Percentiles rank a stretch among this genome's conserved stretches.
These are phyloP conservation scores for Boletus bicolor DNA, from an alignment of 768 basidiomycete species.

Conservation along the genomic window DNA sequence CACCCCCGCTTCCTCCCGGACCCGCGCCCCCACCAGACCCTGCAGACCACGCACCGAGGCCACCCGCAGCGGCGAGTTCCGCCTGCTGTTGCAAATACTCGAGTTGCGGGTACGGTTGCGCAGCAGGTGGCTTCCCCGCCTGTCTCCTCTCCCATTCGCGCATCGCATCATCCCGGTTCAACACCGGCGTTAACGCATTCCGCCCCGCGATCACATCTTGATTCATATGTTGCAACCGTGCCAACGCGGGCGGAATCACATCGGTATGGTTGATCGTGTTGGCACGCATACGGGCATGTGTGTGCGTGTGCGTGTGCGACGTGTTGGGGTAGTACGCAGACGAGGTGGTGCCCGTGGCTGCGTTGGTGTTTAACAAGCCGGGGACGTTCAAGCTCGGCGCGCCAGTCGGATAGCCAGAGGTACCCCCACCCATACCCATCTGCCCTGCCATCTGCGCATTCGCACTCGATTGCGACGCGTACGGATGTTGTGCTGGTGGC, in stretches of 20 bases:
- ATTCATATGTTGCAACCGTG: constrained; percentile 85
- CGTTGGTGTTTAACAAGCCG: constrained; percentile 44
- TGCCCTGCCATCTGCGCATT: constrained; percentile 22
- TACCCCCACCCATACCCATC: constrained; percentile 12
- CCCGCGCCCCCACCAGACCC: constrained; percentile 16
- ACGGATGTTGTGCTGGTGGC: constrained; percentile 24
- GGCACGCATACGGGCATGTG: constrained; percentile 66
- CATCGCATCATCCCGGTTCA: constrained; percentile 93
- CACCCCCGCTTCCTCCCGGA: constrained; percentile 31
- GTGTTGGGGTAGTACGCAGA: constrained; percentile 61
- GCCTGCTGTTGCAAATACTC: constrained; percentile 94
- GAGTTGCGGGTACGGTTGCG: constrained; percentile 82
- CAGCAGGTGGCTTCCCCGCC: constrained; percentile 64
- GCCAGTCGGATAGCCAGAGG: constrained; percentile 18
- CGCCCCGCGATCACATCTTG: constrained; percentile 69
- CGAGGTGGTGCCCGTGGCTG: constrained; percentile 37
- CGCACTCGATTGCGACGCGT: constrained; percentile 23
- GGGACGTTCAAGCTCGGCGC: constrained; percentile 20
- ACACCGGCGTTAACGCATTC: constrained; percentile 86
- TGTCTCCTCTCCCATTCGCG: constrained; percentile 95
- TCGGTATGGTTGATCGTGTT: constrained; percentile 91
- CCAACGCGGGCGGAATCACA: constrained; percentile 90
- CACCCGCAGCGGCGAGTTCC: constrained; percentile 67
- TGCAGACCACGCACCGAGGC: constrained; percentile 54
- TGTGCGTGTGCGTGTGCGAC: constrained; percentile 26